A percentile compares a stretch with the other conserved stretches of the same genome.
Conservation (phyloP, 2,329 filamentous ascomycete species). For the Moelleriella libera region DNA sequence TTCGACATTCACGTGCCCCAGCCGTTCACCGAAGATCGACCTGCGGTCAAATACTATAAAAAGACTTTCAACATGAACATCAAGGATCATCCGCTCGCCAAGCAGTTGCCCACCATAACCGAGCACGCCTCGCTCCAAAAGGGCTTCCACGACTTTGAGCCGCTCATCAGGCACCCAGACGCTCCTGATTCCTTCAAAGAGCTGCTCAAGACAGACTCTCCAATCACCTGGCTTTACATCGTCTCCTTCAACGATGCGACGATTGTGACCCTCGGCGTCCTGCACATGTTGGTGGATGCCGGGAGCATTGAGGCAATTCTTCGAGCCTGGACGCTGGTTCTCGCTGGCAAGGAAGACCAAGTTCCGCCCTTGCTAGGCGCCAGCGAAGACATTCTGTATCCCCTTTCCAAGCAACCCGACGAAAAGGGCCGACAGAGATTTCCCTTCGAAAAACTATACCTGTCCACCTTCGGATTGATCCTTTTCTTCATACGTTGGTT, state of each 20-base stretch:
- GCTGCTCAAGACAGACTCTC: conserved; percentile 24
- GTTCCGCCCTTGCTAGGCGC: conserved; percentile 21
- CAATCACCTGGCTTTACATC: conserved; percentile 32
- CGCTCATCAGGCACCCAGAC: not conserved
- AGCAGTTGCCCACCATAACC: conserved; percentile 17
- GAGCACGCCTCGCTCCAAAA: not conserved
- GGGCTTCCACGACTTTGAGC: not conserved
- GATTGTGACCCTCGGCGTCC: conserved; percentile 28
- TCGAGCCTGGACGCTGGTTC: conserved; percentile 27
- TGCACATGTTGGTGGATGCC: conserved; percentile 32
- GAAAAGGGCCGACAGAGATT: not conserved
- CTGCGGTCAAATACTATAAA: conserved; percentile 26
- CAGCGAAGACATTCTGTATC: conserved; percentile 20
- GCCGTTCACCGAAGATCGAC: conserved; percentile 16
- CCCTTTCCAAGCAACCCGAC: not conserved
- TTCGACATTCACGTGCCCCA: conserved; percentile 19
- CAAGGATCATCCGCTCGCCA: conserved; percentile 23
- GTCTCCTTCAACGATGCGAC: conserved; percentile 35
- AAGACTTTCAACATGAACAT: conserved; percentile 20
- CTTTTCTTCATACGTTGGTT: conserved; percentile 19
- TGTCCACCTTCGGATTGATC: conserved; percentile 13
- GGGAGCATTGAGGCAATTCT: conserved; percentile 27
- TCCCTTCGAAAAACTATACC: conserved; percentile 7
- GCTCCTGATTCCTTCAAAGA: conserved; percentile 16
- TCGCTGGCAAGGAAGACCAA: conserved; percentile 26